Evolutionary conservation across 23 red algal genomes (phyloP).

Genomic region (Cyanidiococcus yangmingshanensis): DNA sequence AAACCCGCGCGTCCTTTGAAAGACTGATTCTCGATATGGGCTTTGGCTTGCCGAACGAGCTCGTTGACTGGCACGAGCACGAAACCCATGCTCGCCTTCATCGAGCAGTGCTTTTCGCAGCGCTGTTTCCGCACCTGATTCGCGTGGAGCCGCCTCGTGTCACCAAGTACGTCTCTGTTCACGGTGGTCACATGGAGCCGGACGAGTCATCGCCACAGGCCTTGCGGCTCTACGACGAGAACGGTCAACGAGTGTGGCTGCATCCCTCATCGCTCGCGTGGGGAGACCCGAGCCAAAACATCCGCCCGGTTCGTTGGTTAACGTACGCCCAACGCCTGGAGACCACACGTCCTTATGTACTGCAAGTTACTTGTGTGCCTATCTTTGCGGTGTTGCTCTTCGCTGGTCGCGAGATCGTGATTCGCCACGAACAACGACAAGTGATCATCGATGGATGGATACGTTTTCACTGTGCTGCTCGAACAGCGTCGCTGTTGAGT

Average conservation of each 20-base stretch:
- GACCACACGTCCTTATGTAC: conserved; percentile 43
- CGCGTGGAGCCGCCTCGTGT: conserved; percentile 39
- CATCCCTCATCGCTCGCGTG: conserved; percentile 56
- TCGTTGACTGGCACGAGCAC: neutral
- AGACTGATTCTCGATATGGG: conserved; percentile 43
- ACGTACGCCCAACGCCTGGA: conserved; percentile 8
- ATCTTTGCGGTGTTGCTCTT: conserved; percentile 70
- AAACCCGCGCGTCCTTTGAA: conserved; percentile 38
- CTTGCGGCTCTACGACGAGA: conserved; percentile 36
- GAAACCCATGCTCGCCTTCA: conserved; percentile 25
- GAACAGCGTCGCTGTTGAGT: conserved; percentile 45
- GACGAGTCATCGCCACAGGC: neutral
- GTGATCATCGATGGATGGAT: conserved; percentile 70
- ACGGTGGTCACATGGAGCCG: neutral
- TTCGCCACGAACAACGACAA: conserved; percentile 45
- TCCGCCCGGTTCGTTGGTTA: conserved; percentile 31
- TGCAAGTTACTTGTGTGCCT: conserved; percentile 51
- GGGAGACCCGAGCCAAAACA: conserved; percentile 31
- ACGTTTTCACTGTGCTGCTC: conserved; percentile 48
- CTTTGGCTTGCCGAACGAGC: conserved; percentile 25
- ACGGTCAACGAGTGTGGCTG: conserved; percentile 27
- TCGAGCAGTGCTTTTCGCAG: conserved; percentile 51
- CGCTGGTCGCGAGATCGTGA: conserved; percentile 43
- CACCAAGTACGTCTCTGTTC: conserved; percentile 27
- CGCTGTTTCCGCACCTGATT: conserved; percentile 59